Evolutionary conservation across 2,329 filamentous ascomycete genomes (phyloP).

Genomic region (Colletotrichum theobromicola): DNA sequence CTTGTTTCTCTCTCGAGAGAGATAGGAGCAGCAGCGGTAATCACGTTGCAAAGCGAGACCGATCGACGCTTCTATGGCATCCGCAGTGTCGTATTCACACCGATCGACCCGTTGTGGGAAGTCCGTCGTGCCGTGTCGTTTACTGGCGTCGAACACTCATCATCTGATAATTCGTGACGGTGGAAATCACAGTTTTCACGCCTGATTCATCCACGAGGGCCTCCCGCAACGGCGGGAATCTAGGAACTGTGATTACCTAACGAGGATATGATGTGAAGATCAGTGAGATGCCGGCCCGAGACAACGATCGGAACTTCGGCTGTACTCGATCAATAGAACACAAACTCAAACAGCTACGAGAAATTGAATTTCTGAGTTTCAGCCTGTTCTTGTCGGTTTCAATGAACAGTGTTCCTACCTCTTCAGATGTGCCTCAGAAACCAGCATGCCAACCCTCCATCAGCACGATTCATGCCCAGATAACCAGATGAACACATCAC

Average conservation of each 20-base stretch:
- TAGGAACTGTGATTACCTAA: neutral
- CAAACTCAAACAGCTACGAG: neutral
- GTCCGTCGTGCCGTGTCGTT: neutral
- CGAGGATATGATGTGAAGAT: neutral
- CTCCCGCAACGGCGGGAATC: neutral
- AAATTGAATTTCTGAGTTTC: neutral
- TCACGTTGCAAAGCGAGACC: neutral
- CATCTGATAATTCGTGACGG: neutral
- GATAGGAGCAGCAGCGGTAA: too few relatives aligned
- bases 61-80: neutral
- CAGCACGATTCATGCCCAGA: neutral
- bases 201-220: neutral
- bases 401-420: accelerated
- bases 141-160: neutral
- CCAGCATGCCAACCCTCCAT: neutral
- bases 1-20: neutral
- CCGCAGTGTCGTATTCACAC: neutral
- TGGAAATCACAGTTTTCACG: too few relatives aligned
- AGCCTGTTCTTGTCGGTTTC: neutral
- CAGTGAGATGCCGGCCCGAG: neutral
- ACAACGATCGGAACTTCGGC: neutral
- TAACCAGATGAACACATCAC: neutral
- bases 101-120: neutral
- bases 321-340: neutral
- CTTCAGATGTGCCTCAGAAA: neutral